These are phyloP conservation scores for Protostelium mycophagum DNA, from an alignment of 78 protist genomes.

Conservation along the genomic window DNA sequence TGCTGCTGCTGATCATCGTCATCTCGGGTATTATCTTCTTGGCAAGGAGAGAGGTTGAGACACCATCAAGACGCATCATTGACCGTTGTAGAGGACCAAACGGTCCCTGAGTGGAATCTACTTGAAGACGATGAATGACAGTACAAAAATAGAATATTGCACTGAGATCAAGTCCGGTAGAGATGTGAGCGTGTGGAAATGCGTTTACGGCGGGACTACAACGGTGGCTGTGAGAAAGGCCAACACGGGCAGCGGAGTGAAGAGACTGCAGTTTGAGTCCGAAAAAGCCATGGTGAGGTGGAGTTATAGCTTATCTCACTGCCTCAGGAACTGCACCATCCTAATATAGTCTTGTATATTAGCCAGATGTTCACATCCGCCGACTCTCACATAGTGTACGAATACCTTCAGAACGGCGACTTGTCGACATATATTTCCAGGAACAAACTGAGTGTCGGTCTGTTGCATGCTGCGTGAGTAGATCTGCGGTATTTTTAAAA, in stretches of 20 bases:
- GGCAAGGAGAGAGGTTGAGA: too few species aligned
- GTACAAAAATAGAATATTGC: too few species aligned
- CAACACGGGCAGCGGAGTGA: not conserved
- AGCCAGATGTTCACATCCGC: not conserved
- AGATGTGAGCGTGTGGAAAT: not conserved
- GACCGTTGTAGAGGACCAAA: too few species aligned
- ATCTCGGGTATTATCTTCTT: too few species aligned
- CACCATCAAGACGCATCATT: too few species aligned
- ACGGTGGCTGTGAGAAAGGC: not conserved
- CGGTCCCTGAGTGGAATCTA: too few species aligned
- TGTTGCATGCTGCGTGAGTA: too few species aligned
- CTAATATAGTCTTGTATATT: not conserved
- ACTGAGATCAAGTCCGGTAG: too few species aligned
- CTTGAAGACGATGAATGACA: too few species aligned
- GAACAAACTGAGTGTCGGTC: not conserved
- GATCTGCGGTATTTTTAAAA: not conserved
- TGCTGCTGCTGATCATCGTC: too few species aligned
- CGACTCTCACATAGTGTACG: not conserved
- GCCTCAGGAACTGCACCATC: not conserved
- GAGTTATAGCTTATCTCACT: not conserved
- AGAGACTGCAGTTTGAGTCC: not conserved
- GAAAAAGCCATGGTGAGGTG: not conserved
- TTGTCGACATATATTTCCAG: not conserved
- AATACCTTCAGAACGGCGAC: not conserved
- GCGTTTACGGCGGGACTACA: not conserved